Percentiles rank a stretch among this genome's conserved stretches.
These are phyloP conservation scores for Diaporthe longicolla DNA, from an alignment of 2,329 filamentous ascomycete species.

Conservation along the genomic window DNA sequence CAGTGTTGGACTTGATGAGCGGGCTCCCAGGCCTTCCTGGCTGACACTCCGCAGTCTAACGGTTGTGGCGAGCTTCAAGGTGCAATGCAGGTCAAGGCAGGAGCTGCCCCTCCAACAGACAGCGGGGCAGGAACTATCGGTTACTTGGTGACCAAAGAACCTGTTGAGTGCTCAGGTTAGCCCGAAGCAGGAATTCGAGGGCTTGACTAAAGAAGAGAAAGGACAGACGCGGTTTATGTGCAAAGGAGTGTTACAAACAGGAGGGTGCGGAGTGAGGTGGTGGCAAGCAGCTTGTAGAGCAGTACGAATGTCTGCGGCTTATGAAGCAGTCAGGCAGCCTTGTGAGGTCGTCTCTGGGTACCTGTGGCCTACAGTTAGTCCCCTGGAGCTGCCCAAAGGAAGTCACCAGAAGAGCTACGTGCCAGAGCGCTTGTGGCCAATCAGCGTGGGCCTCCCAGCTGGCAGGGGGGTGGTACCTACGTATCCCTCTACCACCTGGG, in stretches of 20 bases:
- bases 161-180: neutral
- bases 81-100: slow-evolving; percentile 9
- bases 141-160: neutral
- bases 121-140: slow-evolving; percentile 8
- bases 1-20: no score
- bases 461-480: slow-evolving; percentile 26
- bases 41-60: neutral
- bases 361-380: slow-evolving; percentile 10
- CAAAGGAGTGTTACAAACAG: neutral
- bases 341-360: slow-evolving; percentile 33
- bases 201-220: neutral
- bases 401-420: slow-evolving; percentile 37
- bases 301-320: slow-evolving; percentile 1
- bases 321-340: slow-evolving; percentile 36
- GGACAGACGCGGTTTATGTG: neutral
- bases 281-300: slow-evolving; percentile 13
- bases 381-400: slow-evolving; percentile 27
- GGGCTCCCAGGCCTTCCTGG: neutral
- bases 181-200: no score
- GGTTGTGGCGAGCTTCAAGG: slow-evolving; percentile 9
- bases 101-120: slow-evolving; percentile 18
- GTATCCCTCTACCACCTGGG: slow-evolving; percentile 15
- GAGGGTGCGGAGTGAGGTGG: neutral
- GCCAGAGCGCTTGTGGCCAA: slow-evolving; percentile 11
- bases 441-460: slow-evolving; percentile 11